phyloP scores from a whole-genome alignment of 2,329 filamentous ascomycete species.

The Calonectria pteridis region DNA sequence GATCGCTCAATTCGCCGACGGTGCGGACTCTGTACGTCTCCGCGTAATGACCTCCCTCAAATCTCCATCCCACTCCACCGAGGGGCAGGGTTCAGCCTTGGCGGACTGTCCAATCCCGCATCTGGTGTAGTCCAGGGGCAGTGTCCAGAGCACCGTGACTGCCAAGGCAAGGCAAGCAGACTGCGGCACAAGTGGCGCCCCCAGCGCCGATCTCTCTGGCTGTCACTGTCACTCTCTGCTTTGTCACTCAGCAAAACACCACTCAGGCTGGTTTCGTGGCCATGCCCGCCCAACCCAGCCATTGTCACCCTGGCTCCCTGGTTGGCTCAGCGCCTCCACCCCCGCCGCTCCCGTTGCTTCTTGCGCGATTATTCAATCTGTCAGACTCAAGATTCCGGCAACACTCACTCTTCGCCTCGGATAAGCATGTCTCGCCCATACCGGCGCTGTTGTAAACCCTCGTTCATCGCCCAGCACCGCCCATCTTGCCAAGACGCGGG shows the following conservation, averaged over 20 bases:
- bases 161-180: conserved; percentile 9
- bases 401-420: not conserved
- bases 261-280: not conserved
- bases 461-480: not conserved
- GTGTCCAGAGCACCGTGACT: not conserved
- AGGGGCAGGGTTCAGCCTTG: conserved; percentile 1
- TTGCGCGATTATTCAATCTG: not conserved
- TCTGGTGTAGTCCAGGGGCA: conserved; percentile 11
- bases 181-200: not conserved
- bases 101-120: conserved; percentile 1
- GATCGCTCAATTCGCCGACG: conserved; percentile 2
- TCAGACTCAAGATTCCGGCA: not conserved
- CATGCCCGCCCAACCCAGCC: conserved; percentile 18
- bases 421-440: not conserved
- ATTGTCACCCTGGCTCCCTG: conserved; percentile 33
- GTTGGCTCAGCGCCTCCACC: conserved; percentile 17
- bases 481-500: conserved; percentile 1
- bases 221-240: not conserved
- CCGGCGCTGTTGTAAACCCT: not conserved
- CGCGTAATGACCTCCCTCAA: conserved; percentile 18
- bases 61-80: conserved; percentile 26
- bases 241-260: not conserved
- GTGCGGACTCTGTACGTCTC: not conserved
- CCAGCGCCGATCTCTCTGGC: conserved; percentile 12
- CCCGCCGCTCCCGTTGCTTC: not conserved